phyloP scores from a whole-genome alignment of 345 rosid genomes.

The Cardiospermum halicacabum region DNA sequence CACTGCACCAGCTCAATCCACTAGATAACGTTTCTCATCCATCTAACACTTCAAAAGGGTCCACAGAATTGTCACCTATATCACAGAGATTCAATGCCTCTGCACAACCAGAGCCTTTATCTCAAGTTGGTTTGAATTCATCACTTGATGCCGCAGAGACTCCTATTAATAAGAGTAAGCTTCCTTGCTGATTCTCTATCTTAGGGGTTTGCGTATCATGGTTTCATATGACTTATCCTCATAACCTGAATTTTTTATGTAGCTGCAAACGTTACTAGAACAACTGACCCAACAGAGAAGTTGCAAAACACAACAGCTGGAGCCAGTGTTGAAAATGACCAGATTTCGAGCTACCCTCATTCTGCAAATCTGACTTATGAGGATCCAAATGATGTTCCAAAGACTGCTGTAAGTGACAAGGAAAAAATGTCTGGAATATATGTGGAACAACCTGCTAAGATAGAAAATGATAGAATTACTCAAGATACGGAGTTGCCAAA shows the following conservation, averaged over 20 bases:
- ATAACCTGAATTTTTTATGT: constrained; percentile 15
- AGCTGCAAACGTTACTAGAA: constrained; percentile 31
- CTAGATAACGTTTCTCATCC: constrained; percentile 31
- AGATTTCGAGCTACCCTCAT: constrained; percentile 17
- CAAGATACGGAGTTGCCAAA: constrained; percentile 29
- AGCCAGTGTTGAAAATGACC: constrained; percentile 11
- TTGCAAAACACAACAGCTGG: constrained; percentile 13
- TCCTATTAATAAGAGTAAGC: constrained; percentile 27
- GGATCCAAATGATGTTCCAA: constrained; percentile 15
- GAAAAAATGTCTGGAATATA: constrained; percentile 27
- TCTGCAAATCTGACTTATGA: constrained; percentile 13
- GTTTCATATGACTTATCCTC: constrained; percentile 9
- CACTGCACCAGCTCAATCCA: constrained; percentile 27
- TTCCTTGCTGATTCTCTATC: neutral
- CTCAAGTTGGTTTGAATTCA: constrained; percentile 38
- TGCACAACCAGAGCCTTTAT: constrained; percentile 35
- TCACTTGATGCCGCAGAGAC: constrained; percentile 17
- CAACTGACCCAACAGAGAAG: constrained; percentile 22
- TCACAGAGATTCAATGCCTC: constrained; percentile 18
- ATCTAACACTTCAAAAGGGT: constrained; percentile 12
- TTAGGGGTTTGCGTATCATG: neutral
- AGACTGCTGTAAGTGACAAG: constrained; percentile 22
- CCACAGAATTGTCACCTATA: constrained; percentile 11
- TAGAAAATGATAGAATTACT: constrained; percentile 25
- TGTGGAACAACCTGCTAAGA: constrained; percentile 30